phyloP scores from a whole-genome alignment of 768 basidiomycete species.

The Calocera cornea region DNA sequence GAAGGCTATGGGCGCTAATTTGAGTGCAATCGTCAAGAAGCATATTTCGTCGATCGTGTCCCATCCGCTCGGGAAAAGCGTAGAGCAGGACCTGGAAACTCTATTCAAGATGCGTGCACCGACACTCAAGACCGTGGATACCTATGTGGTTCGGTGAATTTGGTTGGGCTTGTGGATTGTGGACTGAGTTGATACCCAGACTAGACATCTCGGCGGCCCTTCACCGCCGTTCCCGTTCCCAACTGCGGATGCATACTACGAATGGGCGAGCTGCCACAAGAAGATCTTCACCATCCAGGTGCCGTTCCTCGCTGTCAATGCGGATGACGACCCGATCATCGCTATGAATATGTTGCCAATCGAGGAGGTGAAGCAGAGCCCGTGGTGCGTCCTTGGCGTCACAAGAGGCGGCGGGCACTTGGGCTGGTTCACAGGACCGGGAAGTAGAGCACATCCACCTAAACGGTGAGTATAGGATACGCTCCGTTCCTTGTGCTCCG shows the following conservation, averaged over 20 bases:
- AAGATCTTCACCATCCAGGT: conserved; percentile 46
- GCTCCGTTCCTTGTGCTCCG: conserved; percentile 17
- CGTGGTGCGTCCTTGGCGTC: conserved; percentile 43
- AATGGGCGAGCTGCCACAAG: conserved; percentile 45
- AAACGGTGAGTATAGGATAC: conserved; percentile 16
- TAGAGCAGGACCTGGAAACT: conserved; percentile 9
- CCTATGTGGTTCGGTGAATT: conserved; percentile 3
- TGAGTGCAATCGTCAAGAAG: conserved; percentile 18
- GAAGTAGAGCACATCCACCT: conserved; percentile 22
- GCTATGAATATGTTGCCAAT: conserved; percentile 30
- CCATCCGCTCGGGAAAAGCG: conserved; percentile 5
- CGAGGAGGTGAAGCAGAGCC: conserved; percentile 13
- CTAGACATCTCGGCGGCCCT: conserved; percentile 46
- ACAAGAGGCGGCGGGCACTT: conserved; percentile 62
- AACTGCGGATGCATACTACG: conserved; percentile 35
- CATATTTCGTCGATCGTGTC: neutral
- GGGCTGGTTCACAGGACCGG: conserved; percentile 61
- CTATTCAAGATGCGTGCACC: neutral
- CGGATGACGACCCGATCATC: conserved; percentile 69
- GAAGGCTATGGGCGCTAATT: conserved; percentile 63
- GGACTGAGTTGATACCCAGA: conserved; percentile 18
- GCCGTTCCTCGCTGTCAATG: conserved; percentile 62
- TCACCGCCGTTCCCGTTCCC: conserved; percentile 34
- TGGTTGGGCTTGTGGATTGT: neutral
- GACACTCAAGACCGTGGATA: conserved; percentile 9